phyloP scores from a whole-genome alignment of 176 grass and related monocot species.

The Carex littledalei region DNA sequence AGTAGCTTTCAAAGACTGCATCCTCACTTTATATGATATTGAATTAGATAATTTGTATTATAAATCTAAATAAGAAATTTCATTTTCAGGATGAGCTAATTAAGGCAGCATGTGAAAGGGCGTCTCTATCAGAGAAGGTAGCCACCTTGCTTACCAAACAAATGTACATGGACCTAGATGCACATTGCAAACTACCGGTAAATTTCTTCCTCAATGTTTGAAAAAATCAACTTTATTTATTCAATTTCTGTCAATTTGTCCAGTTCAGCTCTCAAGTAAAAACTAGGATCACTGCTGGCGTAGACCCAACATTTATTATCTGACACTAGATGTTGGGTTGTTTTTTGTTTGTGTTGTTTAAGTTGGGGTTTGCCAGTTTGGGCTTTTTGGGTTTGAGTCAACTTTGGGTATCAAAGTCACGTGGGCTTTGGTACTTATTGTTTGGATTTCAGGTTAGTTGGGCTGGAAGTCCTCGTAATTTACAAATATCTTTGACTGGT shows the following conservation, averaged over 20 bases:
- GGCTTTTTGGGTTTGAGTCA: background rate
- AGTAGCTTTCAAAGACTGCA: background rate
- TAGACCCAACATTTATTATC: background rate
- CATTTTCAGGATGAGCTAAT: conserved; percentile 28
- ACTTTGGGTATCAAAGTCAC: background rate
- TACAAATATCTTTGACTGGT: no score
- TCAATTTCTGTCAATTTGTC: background rate
- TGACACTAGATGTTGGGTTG: background rate
- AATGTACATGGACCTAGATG: conserved; percentile 59
- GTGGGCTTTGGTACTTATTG: background rate
- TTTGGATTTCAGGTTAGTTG: background rate
- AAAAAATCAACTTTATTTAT: background rate
- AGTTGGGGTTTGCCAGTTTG: background rate
- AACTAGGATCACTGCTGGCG: background rate
- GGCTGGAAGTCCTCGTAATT: background rate
- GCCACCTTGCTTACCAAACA: conserved; percentile 41
- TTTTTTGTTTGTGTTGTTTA: background rate
- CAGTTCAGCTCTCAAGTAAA: background rate
- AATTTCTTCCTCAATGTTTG: conserved; percentile 5
- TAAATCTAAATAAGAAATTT: background rate
- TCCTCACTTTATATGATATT: background rate
- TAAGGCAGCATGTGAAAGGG: conserved; percentile 35
- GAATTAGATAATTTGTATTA: background rate
- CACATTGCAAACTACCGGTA: conserved; percentile 62
- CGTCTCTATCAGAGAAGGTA: conserved; percentile 43